Evolutionary conservation across 208 protist genomes (phyloP).

Genomic region (Trypanosoma congolense): DNA sequence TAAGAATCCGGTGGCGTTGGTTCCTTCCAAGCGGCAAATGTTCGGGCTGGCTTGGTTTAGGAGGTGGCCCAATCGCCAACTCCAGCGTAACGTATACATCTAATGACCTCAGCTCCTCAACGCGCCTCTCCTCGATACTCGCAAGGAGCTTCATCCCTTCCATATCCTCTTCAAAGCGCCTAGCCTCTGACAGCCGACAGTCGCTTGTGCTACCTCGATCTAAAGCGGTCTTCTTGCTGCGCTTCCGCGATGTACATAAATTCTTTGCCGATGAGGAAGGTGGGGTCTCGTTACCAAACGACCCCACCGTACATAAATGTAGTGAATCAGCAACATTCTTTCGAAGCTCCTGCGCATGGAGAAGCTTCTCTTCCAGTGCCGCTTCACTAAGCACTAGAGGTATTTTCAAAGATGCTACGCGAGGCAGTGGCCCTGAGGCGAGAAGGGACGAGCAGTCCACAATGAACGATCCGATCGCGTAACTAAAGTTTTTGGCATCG

Average conservation of each 20-base stretch:
- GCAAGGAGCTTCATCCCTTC: slow-evolving; percentile 16
- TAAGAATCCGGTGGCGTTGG: background rate
- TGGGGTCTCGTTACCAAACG: background rate
- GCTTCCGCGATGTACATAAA: background rate
- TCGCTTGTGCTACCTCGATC: background rate
- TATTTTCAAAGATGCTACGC: slow-evolving; percentile 4
- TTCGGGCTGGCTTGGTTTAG: slow-evolving; percentile 7
- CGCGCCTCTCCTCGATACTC: slow-evolving; percentile 15
- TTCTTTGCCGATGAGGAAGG: background rate
- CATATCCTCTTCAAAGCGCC: slow-evolving; percentile 5
- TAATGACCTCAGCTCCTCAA: slow-evolving; percentile 9
- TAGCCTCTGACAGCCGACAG: background rate
- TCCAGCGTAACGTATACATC: slow-evolving; percentile 1
- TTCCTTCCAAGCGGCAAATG: background rate
- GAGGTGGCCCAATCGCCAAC: slow-evolving; percentile 13
- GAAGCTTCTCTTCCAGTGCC: slow-evolving; percentile 12
- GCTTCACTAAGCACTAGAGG: slow-evolving; percentile 11
- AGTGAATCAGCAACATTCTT: background rate
- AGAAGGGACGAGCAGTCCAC: slow-evolving; percentile 13
- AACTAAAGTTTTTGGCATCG: slow-evolving; percentile 1
- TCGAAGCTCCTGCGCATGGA: slow-evolving; percentile 12
- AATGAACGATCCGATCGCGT: slow-evolving; percentile 14
- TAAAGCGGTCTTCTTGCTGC: background rate
- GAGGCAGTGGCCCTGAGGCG: slow-evolving; percentile 4
- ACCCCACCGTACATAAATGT: background rate